Evolutionary conservation across 352 stramenopile species (phyloP).

Genomic region (Phytophthora pistaciae): DNA sequence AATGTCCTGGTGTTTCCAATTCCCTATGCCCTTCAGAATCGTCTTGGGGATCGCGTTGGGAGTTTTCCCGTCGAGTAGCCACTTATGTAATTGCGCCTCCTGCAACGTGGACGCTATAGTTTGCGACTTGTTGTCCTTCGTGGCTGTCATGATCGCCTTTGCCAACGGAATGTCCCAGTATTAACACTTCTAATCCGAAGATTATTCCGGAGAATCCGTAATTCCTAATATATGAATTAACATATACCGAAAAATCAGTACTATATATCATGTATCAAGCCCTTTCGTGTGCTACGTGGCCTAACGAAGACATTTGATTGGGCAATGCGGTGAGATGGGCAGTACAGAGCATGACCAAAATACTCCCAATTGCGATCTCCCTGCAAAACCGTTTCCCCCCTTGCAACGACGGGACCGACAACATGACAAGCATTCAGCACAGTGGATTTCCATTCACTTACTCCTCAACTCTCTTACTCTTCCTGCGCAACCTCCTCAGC

Average conservation of each 20-base stretch:
- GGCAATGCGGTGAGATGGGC: too few species aligned
- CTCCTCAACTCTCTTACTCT: background rate
- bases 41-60: background rate
- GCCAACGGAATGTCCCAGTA: background rate
- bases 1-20: background rate
- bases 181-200: too few species aligned
- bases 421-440: background rate
- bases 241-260: too few species aligned
- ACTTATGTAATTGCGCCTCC: background rate
- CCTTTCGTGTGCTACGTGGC: too few species aligned
- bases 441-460: background rate
- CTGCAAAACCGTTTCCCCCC: constrained; percentile 5
- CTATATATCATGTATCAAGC: too few species aligned
- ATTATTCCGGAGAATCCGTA: too few species aligned
- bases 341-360: constrained; percentile 9
- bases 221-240: too few species aligned
- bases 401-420: background rate
- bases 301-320: too few species aligned
- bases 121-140: background rate
- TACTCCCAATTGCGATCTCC: constrained; percentile 10
- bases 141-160: background rate
- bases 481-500: background rate
- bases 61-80: background rate
- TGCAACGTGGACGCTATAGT: background rate
- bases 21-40: background rate